These are phyloP conservation scores for Gentiana straminea DNA, from an alignment of 257 asterid genomes.

Conservation along the genomic window DNA sequence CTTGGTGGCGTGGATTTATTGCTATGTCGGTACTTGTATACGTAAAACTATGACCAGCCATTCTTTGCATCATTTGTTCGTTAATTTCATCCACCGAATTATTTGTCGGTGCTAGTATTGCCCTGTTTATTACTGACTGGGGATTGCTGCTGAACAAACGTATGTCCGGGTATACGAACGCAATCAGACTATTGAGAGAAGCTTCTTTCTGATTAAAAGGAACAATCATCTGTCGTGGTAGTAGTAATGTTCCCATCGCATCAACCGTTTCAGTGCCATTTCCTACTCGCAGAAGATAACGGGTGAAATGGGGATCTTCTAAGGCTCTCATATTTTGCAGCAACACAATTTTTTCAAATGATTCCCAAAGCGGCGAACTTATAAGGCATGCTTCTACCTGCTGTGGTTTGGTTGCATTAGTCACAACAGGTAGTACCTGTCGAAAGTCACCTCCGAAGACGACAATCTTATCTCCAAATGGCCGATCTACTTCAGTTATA, in stretches of 20 bases:
- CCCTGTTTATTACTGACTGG: background rate
- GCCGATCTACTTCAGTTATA: background rate
- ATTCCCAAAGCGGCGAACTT: background rate
- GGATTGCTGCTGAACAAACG: background rate
- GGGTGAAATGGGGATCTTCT: background rate
- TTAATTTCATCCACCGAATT: background rate
- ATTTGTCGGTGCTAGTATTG: background rate
- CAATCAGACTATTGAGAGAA: background rate
- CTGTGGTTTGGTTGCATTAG: background rate
- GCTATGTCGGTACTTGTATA: background rate
- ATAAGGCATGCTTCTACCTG: background rate
- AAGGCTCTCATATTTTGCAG: background rate
- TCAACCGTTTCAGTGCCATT: background rate
- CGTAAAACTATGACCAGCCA: background rate
- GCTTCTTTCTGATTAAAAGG: background rate
- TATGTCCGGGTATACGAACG: background rate
- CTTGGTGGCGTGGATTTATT: background rate
- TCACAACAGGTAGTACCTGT: background rate
- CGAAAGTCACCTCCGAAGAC: slow-evolving; percentile 7
- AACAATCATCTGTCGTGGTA: background rate
- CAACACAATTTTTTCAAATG: background rate
- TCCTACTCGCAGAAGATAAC: background rate
- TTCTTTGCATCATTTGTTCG: background rate
- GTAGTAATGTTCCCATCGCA: background rate
- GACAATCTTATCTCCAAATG: slow-evolving; percentile 1